Base-by-base conservation (phyloP, 495 filamentous ascomycete genomes). In the Aspergillus haitiensis region DNA sequence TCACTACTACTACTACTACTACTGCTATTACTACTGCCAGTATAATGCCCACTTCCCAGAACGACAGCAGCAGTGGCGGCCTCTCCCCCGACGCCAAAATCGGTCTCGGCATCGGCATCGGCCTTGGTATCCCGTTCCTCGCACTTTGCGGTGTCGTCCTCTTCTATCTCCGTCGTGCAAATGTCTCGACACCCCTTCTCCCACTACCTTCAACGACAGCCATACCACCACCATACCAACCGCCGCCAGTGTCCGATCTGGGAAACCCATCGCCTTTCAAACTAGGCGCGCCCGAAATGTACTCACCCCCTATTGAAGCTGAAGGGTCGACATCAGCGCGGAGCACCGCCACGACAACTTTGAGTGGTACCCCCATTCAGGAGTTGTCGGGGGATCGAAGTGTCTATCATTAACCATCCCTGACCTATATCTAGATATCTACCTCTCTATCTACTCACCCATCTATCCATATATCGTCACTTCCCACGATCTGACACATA, bases 101-200 rank as follows among this genome's bases (percentile, higher is more conserved):
- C 44, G 59, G 59, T 16, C 45, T 61, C 18, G 59, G 59, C 46
- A 37, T 61, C 52, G 59, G 59, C n/a, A 36, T 61, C 7, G 59
- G 59, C 27, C 52, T 61, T 9, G 59, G 59, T 3, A 33, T 61
- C 27, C 59, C 59, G 0, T 27, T 47, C 45, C 52, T 61, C 35
- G 59, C 59, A 13, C 42, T 61, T 13, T 52, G 45, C 4, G 59
- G 35, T 36, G 52, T 56, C 6, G 59, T 35, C 7, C 13, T 35
- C 12, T 61, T 61, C 59, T 61, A 49, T 37, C 33, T 31, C 15
- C 44, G 16, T 42, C 15, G 47, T 10, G 31, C 9, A 36, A 36
- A 31, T 32, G n/a, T 18, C 13, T 6, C 37, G 7, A 15, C 21
- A n/a, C 16, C 46, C 33, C 32, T 9, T 35, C 52, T 15, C 32